Base-by-base conservation (phyloP, 495 filamentous ascomycete species). In the Penicillium parvum region DNA sequence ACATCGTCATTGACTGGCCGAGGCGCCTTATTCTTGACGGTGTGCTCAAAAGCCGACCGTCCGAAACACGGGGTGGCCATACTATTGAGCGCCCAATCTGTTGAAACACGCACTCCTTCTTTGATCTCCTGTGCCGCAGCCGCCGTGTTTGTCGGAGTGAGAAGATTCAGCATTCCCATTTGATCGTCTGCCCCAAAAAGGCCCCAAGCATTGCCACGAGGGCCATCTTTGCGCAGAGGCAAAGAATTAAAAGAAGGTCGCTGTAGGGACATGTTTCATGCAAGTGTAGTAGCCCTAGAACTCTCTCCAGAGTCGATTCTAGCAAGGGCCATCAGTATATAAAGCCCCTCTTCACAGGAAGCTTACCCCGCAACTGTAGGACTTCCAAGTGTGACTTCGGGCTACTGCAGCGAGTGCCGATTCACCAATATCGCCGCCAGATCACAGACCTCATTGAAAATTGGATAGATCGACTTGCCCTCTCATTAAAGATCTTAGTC, bases 1-100 rank as follows among this genome's bases (percentile, higher is more conserved):
- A 75, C 53, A 57, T 83, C 78, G 50, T 83, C 79, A 42, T 81
- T 82, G 22, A 81, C 71, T 2, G 50, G 49, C 33, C 62, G 53
- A n/a, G 68, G 67, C 6, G 54, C 49, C 50, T 68, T 69, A 28
- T 68, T 63, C 23, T 50, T 55, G 20, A 73, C 54, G 0, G 45
- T 34, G 38, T 73, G 65, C 12, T 60, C 36, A 43, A 65, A 63
- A 3, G 50, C 33, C 5, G 49, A 28, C 11, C 69, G 49, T 3
- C 54, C 55, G 43, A 63, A 66, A 16, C 48, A 52, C 1, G 69
- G 63, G 4, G 33, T 30, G 7, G 27, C 21, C 17, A 58, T 60
- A 19, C 57, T 57, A 45, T 61, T 53, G 8, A 74, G 60, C 1
- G 55, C 21, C 71, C 69, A 74, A 38, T 74, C 65, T 4, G 69